Base-by-base conservation (phyloP, 2,329 filamentous ascomycete genomes). In the Plenodomus lindquistii region DNA sequence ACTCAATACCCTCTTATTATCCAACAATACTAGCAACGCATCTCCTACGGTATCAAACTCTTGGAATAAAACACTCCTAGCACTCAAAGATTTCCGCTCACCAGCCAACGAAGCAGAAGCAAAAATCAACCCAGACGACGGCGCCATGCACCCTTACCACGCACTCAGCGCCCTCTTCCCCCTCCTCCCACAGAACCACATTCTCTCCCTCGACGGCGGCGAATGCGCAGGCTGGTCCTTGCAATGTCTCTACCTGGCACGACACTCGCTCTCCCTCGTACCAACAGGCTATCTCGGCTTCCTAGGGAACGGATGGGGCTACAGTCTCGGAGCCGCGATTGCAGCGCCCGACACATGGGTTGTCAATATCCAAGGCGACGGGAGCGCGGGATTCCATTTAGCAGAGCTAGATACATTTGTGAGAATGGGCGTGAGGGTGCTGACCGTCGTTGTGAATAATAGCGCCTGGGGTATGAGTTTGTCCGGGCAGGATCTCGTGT, bases 261-360 rank as follows among this genome's bases (percentile, higher is more conserved):
- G 62, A 15, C 57, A 64, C 4, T 54, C 55, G 2, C 58, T 74
- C 8, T 62, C 60, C 9, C 54, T 63, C 52, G 41, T 54, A 5
- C 42, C 61, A 5, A 69, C 67, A 0, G 69, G 72, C 41, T 73
- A 77, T 40, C 65, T 79, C 1, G 76, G 77, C 2, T 77, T 78
- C 59, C 63, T 78, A 1, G 76, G 76, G 1, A 78, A 75, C 47
- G 76, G 76, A 3, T 79, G 73, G 64, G 76, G 76, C 3, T 78
- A 78, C 52, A 60, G 67, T 1, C 59, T 79, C 2, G 76, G 77
- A 0, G 73, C 72, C 9, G 75, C 75, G 0, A 56, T 77, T 2
- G 76, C 75, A 0, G 70, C 67, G n/a, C 73, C 71, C 0, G 53
- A 56, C 11, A 57, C 66, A 4, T 62, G 73, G 13, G 61, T 79